Base-by-base conservation (phyloP, 1,284 basidiomycete genomes). In the Heliocybe sulcata region DNA sequence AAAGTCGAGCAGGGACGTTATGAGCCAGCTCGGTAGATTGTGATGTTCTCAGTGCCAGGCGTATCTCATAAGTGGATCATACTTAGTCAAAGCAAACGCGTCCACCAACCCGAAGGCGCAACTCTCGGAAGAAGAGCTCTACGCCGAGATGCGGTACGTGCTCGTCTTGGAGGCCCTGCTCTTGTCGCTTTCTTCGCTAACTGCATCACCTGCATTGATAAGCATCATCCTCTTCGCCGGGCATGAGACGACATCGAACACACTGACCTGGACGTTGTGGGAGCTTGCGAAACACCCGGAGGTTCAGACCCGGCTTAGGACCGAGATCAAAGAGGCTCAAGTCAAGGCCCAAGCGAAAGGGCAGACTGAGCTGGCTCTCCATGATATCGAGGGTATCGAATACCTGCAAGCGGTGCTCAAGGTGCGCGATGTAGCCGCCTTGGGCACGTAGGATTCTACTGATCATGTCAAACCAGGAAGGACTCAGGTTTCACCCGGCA, bases 311-410 rank as follows among this genome's bases (percentile, higher is more conserved):
- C 16, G 23, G 27, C 9, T 49, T 25, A 14, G 75, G 35, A 56
- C 60, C 1, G 79, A 81, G 60, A 71, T 80, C 49, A 66, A 60
- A 35, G 56, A 57, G 14, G 64, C 64, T 55, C 69, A 76, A 56
- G 62, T 63, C 2, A 64, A 60, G n/a, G 61, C 79, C 4, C 65
- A 64, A 52, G 66, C 64, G 45, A 70, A 74, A 19, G 76, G 74
- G 1, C 68, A 71, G 35, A 58, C 67, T 12, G 67, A 74, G 35
- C 75, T 79, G 60, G 71, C 71, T 16, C 57, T 69, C 9, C 58
- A 65, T 19, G 79, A 83, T 60, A 69, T 81, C 47, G 80, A 83
- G 42, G 57, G 65, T 42, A 83, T 85, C 77, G 72, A 74, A 6
- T 80, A 76, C 52, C 61, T 77, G 26, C 69, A 68, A 19, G 81